Conservation (phyloP, 139 green algal genomes). For the Coelastrella sp. region DNA sequence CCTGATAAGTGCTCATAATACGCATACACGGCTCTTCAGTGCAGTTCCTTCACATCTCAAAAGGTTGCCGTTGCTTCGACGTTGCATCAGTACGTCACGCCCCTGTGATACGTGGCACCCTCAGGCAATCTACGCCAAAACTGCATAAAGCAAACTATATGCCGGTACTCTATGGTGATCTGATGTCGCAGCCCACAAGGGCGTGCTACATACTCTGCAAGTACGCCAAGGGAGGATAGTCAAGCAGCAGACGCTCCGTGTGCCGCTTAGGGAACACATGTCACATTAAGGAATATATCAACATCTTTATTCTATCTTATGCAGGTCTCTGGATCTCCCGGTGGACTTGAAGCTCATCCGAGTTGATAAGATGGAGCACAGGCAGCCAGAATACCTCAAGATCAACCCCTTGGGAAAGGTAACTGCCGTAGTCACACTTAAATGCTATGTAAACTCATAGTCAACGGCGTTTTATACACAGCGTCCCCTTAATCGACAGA, state of each 20-base stretch:
- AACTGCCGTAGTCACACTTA: background rate
- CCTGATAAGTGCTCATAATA: too few species aligned
- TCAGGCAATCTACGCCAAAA: too few species aligned
- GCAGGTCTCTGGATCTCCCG: slow-evolving; percentile 33
- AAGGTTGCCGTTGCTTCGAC: too few species aligned
- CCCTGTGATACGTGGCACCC: too few species aligned
- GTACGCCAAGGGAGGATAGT: background rate
- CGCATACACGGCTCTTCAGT: too few species aligned
- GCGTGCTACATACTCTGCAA: slow-evolving; percentile 46
- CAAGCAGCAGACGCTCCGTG: slow-evolving; percentile 1
- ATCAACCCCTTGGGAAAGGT: slow-evolving; percentile 48
- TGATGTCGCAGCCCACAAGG: slow-evolving; percentile 50
- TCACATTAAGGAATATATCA: background rate
- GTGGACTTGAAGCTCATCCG: slow-evolving; percentile 35
- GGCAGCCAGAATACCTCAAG: slow-evolving; percentile 11
- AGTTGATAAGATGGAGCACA: slow-evolving; percentile 38
- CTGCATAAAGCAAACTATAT: background rate
- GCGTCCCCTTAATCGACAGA: too few species aligned
- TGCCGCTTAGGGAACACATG: background rate
- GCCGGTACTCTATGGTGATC: slow-evolving; percentile 42
- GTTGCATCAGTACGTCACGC: too few species aligned
- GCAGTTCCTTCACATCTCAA: too few species aligned
- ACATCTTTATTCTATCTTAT: background rate
- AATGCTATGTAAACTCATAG: background rate
- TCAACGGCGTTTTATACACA: too few species aligned